A percentile compares a stretch with the other conserved stretches of the same genome.
Conservation (phyloP, 352 stramenopile species). For the Pythium utonaiense region DNA sequence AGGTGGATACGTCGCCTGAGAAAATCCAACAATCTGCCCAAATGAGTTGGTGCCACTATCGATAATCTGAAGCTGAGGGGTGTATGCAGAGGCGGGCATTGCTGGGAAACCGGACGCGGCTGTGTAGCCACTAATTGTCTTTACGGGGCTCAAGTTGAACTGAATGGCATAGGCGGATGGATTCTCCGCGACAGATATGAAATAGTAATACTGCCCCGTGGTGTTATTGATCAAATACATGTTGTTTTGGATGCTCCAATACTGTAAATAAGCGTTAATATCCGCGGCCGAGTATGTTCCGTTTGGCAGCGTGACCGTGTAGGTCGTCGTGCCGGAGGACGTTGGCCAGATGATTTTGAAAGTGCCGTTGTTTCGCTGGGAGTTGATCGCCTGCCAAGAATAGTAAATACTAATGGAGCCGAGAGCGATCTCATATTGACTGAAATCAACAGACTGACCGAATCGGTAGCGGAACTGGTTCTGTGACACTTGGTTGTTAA, state of each 20-base stretch:
- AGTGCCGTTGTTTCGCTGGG: conserved; percentile 13
- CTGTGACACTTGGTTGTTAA: conserved; percentile 19
- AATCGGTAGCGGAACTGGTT: conserved; percentile 22
- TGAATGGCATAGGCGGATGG: conserved; percentile 18
- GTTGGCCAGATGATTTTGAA: conserved; percentile 29
- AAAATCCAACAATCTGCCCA: conserved; percentile 11
- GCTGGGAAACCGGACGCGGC: conserved; percentile 14
- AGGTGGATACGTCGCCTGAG: conserved; percentile 6
- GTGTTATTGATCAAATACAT: conserved; percentile 25
- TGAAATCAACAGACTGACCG: conserved; percentile 16
- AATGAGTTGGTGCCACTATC: conserved; percentile 4
- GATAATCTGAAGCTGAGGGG: conserved; percentile 15
- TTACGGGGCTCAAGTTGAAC: conserved; percentile 13
- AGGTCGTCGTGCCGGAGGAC: conserved; percentile 20
- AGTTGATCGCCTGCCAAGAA: conserved; percentile 16
- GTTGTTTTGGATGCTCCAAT: conserved; percentile 28
- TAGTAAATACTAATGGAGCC: conserved; percentile 19
- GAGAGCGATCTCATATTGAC: conserved; percentile 18
- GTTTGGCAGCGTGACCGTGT: conserved; percentile 22
- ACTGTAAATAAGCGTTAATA: conserved; percentile 26
- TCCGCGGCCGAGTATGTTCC: conserved; percentile 22
- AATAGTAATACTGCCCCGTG: conserved; percentile 22
- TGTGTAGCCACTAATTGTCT: conserved; percentile 14
- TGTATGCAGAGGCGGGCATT: conserved; percentile 14
- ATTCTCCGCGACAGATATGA: conserved; percentile 21